A percentile compares a stretch with the other conserved stretches of the same genome.
Evolutionary conservation across 352 stramenopile genomes (phyloP).

Genomic region (Phytophthora nicotianae): DNA sequence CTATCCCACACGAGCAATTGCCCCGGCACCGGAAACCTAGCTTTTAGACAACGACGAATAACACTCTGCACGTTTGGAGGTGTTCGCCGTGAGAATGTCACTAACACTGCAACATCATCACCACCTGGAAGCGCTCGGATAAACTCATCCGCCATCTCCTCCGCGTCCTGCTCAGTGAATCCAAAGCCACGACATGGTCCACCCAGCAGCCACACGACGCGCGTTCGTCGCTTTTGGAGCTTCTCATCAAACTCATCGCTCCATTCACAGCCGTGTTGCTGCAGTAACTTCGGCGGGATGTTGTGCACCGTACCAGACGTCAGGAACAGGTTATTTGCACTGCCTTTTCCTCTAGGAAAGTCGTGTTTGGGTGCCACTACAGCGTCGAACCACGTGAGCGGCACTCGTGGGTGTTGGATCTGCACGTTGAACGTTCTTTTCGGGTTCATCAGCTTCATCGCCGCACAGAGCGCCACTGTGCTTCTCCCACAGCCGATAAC

Average conservation of each 20-base stretch:
- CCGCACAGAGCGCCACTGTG: conserved; percentile 66
- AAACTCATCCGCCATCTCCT: conserved; percentile 52
- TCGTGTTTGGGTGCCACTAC: conserved; percentile 70
- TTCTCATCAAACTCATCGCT: conserved; percentile 31
- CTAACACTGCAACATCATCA: conserved; percentile 44
- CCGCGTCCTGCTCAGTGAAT: conserved; percentile 43
- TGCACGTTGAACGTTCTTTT: conserved; percentile 68
- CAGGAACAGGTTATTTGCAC: conserved; percentile 41
- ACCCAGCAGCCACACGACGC: conserved; percentile 64
- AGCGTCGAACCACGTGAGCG: conserved; percentile 61
- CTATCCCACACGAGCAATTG: conserved; percentile 63
- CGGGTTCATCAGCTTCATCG: conserved; percentile 42
- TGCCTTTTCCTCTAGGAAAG: conserved; percentile 19
- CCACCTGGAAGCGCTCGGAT: conserved; percentile 19
- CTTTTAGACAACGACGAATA: conserved; percentile 34
- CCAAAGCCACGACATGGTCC: conserved; percentile 68
- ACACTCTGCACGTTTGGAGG: conserved; percentile 42
- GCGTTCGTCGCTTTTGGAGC: conserved; percentile 15
- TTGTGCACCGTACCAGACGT: conserved; percentile 64
- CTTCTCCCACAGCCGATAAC: conserved; percentile 75
- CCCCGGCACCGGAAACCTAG: conserved; percentile 16
- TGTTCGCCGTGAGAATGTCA: conserved; percentile 76
- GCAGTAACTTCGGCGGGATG: conserved; percentile 34
- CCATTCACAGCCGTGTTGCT: conserved; percentile 33
- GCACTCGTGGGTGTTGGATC: conserved; percentile 74